Evolutionary conservation across 805 yeast species (phyloP), one percentile per base, ranked within the genome.

Genomic region (Zygosaccharomyces rouxii): DNA sequence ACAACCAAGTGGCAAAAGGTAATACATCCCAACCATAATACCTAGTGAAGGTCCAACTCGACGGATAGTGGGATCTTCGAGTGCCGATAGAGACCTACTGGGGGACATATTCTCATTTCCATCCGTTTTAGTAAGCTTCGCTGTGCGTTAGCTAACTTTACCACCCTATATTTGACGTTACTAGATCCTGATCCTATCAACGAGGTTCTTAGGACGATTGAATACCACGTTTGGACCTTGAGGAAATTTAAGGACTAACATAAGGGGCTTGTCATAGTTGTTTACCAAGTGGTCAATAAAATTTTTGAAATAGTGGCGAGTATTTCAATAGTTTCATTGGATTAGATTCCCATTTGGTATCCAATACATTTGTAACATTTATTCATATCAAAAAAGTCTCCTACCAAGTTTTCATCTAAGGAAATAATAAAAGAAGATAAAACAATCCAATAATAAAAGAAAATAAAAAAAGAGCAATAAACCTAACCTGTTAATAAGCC

Each of bases 1-100:
- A 22, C 31, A 19, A 7, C 42, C 26, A 35, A 50, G 55, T 51
- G 55, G 55, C 55, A 47, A 51, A 51, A 41, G 44, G 44, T 45
- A 40, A 35, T 31, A 41, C 23, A n/a, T 29, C 18, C 22, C 13
- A 28, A 41, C 35, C 35, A 7, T 30, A 14, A 29, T 10, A 4
- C 26, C 23, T 19, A 29, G 19, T 13, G 16, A 22, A 28, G 19
- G 44, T 25, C 35, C 23, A 29, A 13, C 35, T 41, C 7, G 9
- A 11, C 44, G 44, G 44, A 41, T 16, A 41, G 44, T 41, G 44
- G 44, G 44, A 41, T 41, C 44, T 21, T 41, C 23, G 35, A 41
- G 44, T 41, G 44, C 25, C 26, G 55, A 48, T 43, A 31, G 50
- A 44, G 52, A 51, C 47, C 52, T 48, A 41, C 44, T 46, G 55